Conservation (phyloP, 2,329 filamentous ascomycete genomes). For the Alternaria solani region DNA sequence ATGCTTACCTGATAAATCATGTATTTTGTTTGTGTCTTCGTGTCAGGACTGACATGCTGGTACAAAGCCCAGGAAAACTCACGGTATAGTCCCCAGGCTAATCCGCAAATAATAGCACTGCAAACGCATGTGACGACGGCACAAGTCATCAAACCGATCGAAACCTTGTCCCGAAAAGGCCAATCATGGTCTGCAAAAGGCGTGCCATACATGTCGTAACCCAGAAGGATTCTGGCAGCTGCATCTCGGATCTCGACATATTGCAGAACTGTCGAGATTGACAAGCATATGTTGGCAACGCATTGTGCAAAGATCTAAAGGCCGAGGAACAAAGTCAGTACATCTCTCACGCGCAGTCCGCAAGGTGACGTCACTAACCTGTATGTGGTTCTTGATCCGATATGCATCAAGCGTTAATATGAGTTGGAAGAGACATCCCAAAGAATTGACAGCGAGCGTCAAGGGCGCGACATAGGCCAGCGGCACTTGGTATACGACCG, state of each 20-base stretch:
- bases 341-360: background rate
- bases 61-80: conserved; percentile 34
- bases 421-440: conserved; percentile 33
- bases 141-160: conserved; percentile 12
- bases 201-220: background rate
- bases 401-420: conserved; percentile 34
- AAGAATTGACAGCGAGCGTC: conserved; percentile 20
- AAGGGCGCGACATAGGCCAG: conserved; percentile 27
- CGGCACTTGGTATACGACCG: conserved; percentile 28
- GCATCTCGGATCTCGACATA: conserved; percentile 21
- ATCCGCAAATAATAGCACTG: conserved; percentile 6
- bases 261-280: conserved; percentile 27
- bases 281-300: conserved; percentile 29
- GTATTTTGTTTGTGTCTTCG: conserved; percentile 19
- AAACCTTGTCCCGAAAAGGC: conserved; percentile 15
- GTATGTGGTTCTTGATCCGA: conserved; percentile 35
- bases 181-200: conserved; percentile 26
- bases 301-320: conserved; percentile 24
- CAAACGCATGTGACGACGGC: conserved; percentile 8
- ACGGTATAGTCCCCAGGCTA: conserved; percentile 13
- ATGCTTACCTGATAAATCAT: conserved; percentile 24
- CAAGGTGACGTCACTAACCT: background rate
- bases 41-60: conserved; percentile 24
- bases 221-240: background rate
- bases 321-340: background rate